These are phyloP conservation scores for Candida manassasensis DNA, from an alignment of 805 yeast genomes.

Conservation along the genomic window DNA sequence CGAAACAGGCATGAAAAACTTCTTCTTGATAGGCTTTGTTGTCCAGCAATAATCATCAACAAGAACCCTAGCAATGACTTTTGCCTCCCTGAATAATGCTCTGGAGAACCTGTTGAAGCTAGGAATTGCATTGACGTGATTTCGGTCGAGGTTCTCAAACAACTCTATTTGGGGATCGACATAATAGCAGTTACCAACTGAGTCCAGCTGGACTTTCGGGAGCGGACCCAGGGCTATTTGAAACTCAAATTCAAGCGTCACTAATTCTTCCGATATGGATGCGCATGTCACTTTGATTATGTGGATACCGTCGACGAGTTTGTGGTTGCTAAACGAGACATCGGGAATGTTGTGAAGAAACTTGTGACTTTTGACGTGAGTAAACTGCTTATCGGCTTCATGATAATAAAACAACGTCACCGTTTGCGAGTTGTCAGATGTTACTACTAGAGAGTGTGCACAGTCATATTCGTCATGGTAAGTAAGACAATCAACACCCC, in stretches of 20 bases:
- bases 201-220: constrained; percentile 10
- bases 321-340: constrained; percentile 32
- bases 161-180: constrained; percentile 25
- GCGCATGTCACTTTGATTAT: constrained; percentile 31
- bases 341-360: constrained; percentile 55
- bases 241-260: constrained; percentile 34
- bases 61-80: constrained; percentile 26
- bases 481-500: constrained; percentile 55
- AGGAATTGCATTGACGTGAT: constrained; percentile 5
- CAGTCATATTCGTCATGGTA: constrained; percentile 13
- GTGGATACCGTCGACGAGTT: constrained; percentile 14
- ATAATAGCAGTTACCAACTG: constrained; percentile 15
- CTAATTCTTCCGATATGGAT: constrained; percentile 45
- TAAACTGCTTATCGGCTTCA: constrained; percentile 19
- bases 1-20: constrained; percentile 45
- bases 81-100: constrained; percentile 20
- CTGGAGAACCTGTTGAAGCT: constrained; percentile 15
- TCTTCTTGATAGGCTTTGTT: constrained; percentile 32
- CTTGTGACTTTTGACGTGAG: constrained; percentile 34
- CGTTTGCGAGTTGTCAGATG: constrained; percentile 51
- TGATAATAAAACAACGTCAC: constrained; percentile 39
- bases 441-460: constrained; percentile 33
- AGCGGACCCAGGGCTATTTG: constrained; percentile 23
- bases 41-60: constrained; percentile 55
- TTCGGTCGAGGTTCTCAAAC: constrained; percentile 14